Evolutionary conservation across 768 basidiomycete species (phyloP).

Genomic region (Cyclocybe aegerita): DNA sequence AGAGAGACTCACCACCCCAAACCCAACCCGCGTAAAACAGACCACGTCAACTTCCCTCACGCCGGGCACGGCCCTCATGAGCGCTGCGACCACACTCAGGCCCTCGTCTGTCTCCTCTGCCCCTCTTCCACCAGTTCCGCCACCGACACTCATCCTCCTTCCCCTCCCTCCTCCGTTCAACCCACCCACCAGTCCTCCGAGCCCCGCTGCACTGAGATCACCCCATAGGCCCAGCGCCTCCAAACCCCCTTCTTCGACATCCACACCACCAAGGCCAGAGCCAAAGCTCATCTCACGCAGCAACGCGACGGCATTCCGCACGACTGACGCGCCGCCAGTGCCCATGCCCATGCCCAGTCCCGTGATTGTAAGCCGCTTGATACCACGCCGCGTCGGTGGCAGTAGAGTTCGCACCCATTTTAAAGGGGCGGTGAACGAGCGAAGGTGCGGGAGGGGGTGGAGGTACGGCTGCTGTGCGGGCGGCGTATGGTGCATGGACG

Average conservation of each 20-base stretch:
- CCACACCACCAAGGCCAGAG: no score
- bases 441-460: conserved; percentile 31
- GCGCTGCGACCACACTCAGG: conserved; percentile 23
- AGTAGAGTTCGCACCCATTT: no score
- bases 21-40: conserved; percentile 36
- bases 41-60: conserved; percentile 30
- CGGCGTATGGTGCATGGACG: conserved; percentile 32
- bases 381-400: no score
- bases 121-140: conserved; percentile 10
- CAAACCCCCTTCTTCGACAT: conserved; percentile 20
- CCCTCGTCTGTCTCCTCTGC: conserved; percentile 29
- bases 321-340: no score
- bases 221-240: conserved; percentile 32
- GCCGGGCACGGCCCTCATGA: conserved; percentile 29
- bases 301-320: no score
- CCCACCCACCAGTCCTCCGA: conserved; percentile 7
- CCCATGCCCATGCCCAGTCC: no score
- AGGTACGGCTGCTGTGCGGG: no score
- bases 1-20: conserved; percentile 31
- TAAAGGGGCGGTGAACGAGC: conserved; percentile 15
- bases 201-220: conserved; percentile 30
- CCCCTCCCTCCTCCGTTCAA: neutral
- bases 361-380: no score
- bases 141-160: conserved; percentile 14
- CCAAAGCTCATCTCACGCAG: no score